Percentiles rank a stretch among this genome's conserved stretches.
These are phyloP conservation scores for Candida arabinofermentans DNA, from an alignment of 805 yeast genomes.

Conservation along the genomic window DNA sequence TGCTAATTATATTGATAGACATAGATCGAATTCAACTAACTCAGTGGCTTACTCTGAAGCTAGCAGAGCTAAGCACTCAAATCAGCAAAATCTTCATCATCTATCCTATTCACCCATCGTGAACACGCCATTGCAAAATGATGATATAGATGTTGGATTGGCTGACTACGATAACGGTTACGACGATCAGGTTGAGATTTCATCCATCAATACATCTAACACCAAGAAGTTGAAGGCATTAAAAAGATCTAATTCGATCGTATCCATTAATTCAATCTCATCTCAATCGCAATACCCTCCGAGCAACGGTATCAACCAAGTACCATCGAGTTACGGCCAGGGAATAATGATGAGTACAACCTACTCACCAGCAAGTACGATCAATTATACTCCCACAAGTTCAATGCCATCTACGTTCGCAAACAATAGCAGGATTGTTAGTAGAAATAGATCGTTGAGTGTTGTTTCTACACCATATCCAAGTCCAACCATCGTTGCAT, in stretches of 20 bases:
- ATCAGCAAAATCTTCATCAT: slow-evolving; percentile 1
- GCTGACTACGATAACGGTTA: slow-evolving; percentile 4
- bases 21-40: slow-evolving; percentile 19
- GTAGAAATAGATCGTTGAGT: slow-evolving; percentile 19
- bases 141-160: slow-evolving; percentile 11
- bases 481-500: slow-evolving; percentile 1
- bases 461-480: slow-evolving; percentile 4
- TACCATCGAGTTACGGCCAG: not conserved
- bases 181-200: slow-evolving; percentile 19
- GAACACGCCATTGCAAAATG: slow-evolving; percentile 16
- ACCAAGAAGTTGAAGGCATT: slow-evolving; percentile 26
- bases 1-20: slow-evolving; percentile 4
- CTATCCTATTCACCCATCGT: slow-evolving; percentile 15
- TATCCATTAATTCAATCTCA: slow-evolving; percentile 22
- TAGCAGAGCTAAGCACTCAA: slow-evolving; percentile 3
- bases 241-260: slow-evolving; percentile 27
- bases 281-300: slow-evolving; percentile 21
- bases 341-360: slow-evolving; percentile 4
- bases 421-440: slow-evolving; percentile 4
- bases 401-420: not conserved
- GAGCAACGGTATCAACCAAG: slow-evolving; percentile 4
- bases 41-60: slow-evolving; percentile 7
- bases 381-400: not conserved
- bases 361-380: slow-evolving; percentile 7
- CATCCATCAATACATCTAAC: slow-evolving; percentile 24